Percentiles rank a stretch among this genome's conserved stretches.
These are phyloP conservation scores for Diutina ranongensis DNA, from an alignment of 1,139 yeast genomes.

Conservation along the genomic window DNA sequence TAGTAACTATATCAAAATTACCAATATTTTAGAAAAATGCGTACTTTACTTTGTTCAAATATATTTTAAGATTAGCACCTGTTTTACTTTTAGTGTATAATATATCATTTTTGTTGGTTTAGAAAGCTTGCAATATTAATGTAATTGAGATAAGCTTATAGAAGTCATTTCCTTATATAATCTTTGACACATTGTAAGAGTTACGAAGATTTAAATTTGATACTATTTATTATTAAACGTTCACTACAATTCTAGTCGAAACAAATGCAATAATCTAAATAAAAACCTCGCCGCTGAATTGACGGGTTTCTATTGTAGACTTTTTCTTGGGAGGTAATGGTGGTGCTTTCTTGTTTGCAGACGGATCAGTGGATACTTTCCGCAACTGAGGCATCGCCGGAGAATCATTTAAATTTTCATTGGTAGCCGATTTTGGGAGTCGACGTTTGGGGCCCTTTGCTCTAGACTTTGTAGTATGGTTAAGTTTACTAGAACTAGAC, in stretches of 20 bases:
- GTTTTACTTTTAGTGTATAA: not conserved
- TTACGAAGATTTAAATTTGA: no score
- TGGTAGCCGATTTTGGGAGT: not conserved
- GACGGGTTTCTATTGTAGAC: not conserved
- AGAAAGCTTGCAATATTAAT: no score
- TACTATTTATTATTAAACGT: no score
- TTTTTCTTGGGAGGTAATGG: slow-evolving; percentile 2
- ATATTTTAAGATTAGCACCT: no score
- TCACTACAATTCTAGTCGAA: not conserved
- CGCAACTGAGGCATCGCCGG: not conserved
- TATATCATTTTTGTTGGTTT: no score
- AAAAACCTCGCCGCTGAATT: slow-evolving; percentile 5
- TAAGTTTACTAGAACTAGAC: not conserved
- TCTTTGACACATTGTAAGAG: no score
- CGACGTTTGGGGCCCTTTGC: slow-evolving; percentile 5
- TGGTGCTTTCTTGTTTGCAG: not conserved
- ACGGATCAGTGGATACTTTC: not conserved
- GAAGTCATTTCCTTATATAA: no score
- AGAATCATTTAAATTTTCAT: not conserved
- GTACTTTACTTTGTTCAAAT: no score
- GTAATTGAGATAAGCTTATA: no score
- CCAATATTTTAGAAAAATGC: no score
- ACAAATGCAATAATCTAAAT: not conserved
- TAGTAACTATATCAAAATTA: no score
- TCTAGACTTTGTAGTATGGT: not conserved